These are phyloP conservation scores for Scolecobasidium constrictum DNA, from an alignment of 2,329 filamentous ascomycete species.

Conservation along the genomic window DNA sequence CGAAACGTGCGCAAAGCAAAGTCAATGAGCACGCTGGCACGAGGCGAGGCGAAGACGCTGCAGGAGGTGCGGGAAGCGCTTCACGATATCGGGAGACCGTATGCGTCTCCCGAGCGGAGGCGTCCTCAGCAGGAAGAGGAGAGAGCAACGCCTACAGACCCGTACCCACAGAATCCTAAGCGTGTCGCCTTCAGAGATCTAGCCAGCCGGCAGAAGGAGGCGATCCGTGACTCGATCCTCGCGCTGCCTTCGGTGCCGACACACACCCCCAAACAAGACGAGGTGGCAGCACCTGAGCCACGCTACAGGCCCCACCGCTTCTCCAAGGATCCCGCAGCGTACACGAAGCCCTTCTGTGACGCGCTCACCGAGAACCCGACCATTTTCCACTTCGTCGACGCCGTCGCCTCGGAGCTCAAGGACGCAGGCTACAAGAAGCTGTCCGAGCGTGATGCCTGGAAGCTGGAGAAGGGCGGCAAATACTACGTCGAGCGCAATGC, in stretches of 20 bases:
- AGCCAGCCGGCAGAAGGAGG: not conserved
- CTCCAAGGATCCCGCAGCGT: conserved; percentile 24
- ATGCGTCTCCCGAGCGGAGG: too few species aligned
- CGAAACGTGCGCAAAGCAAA: conserved; percentile 7
- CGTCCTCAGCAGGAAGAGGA: not conserved
- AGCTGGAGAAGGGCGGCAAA: conserved; percentile 69
- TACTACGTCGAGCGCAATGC: conserved; percentile 84
- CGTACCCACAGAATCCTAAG: conserved; percentile 3
- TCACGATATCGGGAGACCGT: not conserved
- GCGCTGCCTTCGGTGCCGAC: conserved; percentile 7
- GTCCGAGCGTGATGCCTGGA: conserved; percentile 74
- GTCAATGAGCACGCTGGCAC: conserved; percentile 2
- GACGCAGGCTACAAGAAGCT: conserved; percentile 66
- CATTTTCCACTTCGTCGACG: conserved; percentile 78
- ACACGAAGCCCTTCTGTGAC: conserved; percentile 73
- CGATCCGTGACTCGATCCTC: conserved; percentile 2
- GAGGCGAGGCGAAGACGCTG: not conserved
- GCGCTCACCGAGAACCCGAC: conserved; percentile 89
- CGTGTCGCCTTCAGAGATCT: conserved; percentile 5
- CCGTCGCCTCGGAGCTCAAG: conserved; percentile 63
- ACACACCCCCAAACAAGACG: not conserved
- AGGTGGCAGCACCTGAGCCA: not conserved
- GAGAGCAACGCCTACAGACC: not conserved
- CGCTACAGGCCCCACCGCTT: not conserved
- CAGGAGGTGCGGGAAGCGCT: not conserved